Evolutionary conservation across 768 basidiomycete species (phyloP).

Genomic region (Lepiota brunneoincarnata): DNA sequence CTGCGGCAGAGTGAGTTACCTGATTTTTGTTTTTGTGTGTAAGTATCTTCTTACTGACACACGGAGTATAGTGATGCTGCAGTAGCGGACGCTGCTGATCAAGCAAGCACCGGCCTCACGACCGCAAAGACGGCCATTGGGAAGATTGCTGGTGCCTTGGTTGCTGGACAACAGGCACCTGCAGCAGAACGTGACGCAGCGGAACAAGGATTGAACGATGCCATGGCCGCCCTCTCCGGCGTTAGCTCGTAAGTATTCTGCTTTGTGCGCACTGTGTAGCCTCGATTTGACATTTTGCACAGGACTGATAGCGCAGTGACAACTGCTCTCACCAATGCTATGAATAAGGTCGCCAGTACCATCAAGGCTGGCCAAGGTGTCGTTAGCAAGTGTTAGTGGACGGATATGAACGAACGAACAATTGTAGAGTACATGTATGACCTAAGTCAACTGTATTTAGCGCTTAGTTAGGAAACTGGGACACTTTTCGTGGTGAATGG

Average conservation of each 20-base stretch:
- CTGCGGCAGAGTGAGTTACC: constrained; percentile 16
- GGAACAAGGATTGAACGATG: constrained; percentile 18
- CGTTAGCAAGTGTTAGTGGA: constrained; percentile 16
- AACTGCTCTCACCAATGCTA: constrained; percentile 17
- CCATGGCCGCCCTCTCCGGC: constrained; percentile 18
- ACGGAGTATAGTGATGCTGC: constrained; percentile 18
- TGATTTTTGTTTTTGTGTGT: not conserved
- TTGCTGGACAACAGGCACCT: constrained; percentile 19
- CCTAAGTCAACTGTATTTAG: not conserved
- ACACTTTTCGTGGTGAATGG: not conserved
- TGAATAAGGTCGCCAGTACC: constrained; percentile 18
- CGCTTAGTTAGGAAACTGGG: not conserved
- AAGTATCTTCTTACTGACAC: not conserved
- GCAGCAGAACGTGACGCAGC: constrained; percentile 22
- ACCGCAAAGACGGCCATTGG: constrained; percentile 22
- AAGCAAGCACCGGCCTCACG: constrained; percentile 20
- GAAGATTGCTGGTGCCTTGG: constrained; percentile 20
- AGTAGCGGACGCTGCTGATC: constrained; percentile 18
- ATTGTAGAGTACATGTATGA: not conserved
- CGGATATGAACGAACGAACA: not conserved
- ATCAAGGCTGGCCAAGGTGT: constrained; percentile 21
- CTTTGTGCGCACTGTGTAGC: not conserved
- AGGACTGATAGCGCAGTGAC: constrained; percentile 22
- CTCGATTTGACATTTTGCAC: not conserved
- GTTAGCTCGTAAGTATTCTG: constrained; percentile 22